Evolutionary conservation across 176 grass and related monocot species (phyloP).

Genomic region (Zea luxurians): DNA sequence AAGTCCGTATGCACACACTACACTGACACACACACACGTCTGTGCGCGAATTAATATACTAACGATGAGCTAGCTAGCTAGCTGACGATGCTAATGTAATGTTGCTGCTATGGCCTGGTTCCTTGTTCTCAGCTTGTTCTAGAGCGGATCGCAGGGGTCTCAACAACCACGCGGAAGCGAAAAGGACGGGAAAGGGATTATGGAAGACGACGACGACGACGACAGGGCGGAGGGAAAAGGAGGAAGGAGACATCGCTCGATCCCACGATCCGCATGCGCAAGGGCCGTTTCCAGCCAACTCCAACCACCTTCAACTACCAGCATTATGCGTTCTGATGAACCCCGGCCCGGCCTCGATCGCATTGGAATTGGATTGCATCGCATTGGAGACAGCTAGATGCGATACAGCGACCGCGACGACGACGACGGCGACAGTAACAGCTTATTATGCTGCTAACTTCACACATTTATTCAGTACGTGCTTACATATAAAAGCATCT

Average conservation of each 20-base stretch:
- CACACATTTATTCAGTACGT: background rate
- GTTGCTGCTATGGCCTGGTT: no score
- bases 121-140: background rate
- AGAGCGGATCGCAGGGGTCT: conserved; percentile 36
- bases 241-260: no score
- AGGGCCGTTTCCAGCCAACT: conserved; percentile 54
- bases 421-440: background rate
- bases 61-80: no score
- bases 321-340: background rate
- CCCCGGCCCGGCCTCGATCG: no score
- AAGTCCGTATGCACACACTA: no score
- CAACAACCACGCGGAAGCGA: conserved; percentile 42
- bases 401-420: background rate
- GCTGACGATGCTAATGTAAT: no score
- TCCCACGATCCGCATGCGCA: no score
- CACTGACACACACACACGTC: no score
- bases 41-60: no score
- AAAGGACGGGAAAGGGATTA: conserved; percentile 25
- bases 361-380: background rate
- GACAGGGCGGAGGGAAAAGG: background rate
- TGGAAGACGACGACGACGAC: conserved; percentile 3
- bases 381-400: background rate
- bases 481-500: background rate
- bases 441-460: conserved; percentile 8
- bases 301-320: conserved; percentile 41